Base-by-base conservation (phyloP, 2,329 filamentous ascomycete species). In the Cadophora sp. region DNA sequence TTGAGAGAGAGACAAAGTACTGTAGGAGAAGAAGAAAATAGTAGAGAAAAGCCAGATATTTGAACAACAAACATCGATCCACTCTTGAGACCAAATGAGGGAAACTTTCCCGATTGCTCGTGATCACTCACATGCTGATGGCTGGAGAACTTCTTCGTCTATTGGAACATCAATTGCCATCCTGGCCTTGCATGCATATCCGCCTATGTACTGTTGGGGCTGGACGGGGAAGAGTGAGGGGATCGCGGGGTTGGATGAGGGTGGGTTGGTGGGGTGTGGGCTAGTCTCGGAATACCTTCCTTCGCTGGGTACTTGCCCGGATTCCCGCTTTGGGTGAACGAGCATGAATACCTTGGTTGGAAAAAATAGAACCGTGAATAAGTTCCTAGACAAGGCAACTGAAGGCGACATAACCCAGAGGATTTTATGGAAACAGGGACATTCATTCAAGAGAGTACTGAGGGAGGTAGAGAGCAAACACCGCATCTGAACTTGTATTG, bases 271-370 rank as follows among this genome's bases (percentile, higher is more conserved):
- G 62, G 62, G 58, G 51, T 45, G 22, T 2, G n/a, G 47, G 22
- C 50, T 66, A 59, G 64, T 47, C 30, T 69, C 68, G 68, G 65
- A 22, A 43, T 56, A 69, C 62, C 30, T 69, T 63, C 68, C 59
- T 43, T 59, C 61, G 48, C 22, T 27, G 22, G 27, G 36, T 27
- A 0, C 22, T 14, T 27, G 20, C 45, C 41, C 62, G 41, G 14
- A 59, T 39, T 22, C 11, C n/a, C 9, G 20, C 24, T 20, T 8
- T 22, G 45, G n/a, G 43, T n/a, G 5, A 8, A 16, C 43, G 7
- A 47, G 43, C 18, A n/a, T 43, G 39, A 3, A 18, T 11, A 43
- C 3, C n/a, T n/a, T n/a, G n/a, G n/a, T n/a, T n/a, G n/a, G n/a
- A 3, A 9, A 30, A 30, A 30, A 30, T 30, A 30, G 27, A 30